Evolutionary conservation across 1,284 basidiomycete species (phyloP).

Genomic region (Cutaneotrichosporon dermatis): DNA sequence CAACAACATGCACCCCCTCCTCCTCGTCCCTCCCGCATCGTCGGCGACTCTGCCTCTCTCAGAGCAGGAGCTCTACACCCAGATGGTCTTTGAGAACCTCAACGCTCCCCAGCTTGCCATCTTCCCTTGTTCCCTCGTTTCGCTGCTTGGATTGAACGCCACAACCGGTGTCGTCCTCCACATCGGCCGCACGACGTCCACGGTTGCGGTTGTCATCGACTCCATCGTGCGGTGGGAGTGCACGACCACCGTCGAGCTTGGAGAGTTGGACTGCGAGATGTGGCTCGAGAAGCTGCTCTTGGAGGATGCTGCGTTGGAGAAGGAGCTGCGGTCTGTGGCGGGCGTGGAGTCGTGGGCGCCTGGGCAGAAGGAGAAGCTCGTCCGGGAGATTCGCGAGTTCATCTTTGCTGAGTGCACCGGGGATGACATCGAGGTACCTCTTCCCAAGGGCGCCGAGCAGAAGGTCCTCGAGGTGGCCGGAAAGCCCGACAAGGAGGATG

Average conservation of each 20-base stretch:
- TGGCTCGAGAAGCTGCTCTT: constrained; percentile 68
- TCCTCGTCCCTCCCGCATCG: constrained; percentile 57
- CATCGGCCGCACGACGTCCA: constrained; percentile 67
- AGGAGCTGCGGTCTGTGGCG: constrained; percentile 56
- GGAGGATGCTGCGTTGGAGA: constrained; percentile 60
- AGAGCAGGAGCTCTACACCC: constrained; percentile 71
- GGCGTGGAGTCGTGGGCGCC: constrained; percentile 44
- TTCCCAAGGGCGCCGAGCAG: constrained; percentile 17
- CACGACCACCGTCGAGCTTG: constrained; percentile 60
- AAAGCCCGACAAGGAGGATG: constrained; percentile 62
- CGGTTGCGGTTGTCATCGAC: constrained; percentile 69
- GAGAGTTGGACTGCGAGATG: constrained; percentile 67
- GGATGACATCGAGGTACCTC: constrained; percentile 40
- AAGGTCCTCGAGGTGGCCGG: constrained; percentile 19
- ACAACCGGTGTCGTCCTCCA: constrained; percentile 80
- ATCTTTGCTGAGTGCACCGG: constrained; percentile 34
- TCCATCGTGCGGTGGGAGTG: constrained; percentile 63
- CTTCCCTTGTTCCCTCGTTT: constrained; percentile 77
- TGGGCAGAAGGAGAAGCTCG: constrained; percentile 31
- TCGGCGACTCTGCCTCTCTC: constrained; percentile 51
- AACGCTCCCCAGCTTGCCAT: constrained; percentile 82
- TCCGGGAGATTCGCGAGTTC: constrained; percentile 35
- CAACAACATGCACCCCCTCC: constrained; percentile 59
- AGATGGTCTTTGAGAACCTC: constrained; percentile 92
- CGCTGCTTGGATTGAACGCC: constrained; percentile 74